Conservation (phyloP, 2,329 filamentous ascomycete genomes). For the Cadophora sp. region DNA sequence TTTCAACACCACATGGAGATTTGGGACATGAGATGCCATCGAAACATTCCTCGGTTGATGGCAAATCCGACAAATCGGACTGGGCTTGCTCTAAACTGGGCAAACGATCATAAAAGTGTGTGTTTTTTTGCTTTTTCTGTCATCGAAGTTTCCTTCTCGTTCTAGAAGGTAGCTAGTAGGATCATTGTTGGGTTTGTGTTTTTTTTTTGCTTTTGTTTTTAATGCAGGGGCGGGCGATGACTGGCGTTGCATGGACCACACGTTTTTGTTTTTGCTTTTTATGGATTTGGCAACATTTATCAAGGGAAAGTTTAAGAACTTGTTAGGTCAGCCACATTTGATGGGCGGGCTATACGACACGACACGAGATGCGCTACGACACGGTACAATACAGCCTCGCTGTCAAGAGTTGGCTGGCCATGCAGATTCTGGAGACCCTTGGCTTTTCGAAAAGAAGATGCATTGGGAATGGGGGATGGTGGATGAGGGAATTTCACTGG, state of each 20-base stretch:
- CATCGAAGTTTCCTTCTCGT: background rate
- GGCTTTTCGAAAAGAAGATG: background rate
- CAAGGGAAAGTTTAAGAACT: background rate
- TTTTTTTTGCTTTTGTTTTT: background rate
- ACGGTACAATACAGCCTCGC: background rate
- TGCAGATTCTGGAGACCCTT: background rate
- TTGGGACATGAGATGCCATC: background rate
- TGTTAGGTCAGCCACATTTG: background rate
- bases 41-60: background rate
- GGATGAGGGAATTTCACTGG: background rate
- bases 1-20: too few species aligned
- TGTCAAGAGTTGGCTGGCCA: conserved; percentile 3
- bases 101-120: background rate
- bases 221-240: background rate
- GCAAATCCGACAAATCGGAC: background rate
- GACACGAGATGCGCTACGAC: background rate
- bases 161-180: too few species aligned
- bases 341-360: background rate
- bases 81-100: background rate
- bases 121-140: background rate
- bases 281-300: background rate
- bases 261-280: background rate
- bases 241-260: background rate
- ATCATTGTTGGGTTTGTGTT: background rate
- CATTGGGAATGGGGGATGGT: background rate